Percentiles rank a stretch among this genome's conserved stretches.
These are phyloP conservation scores for Schizonepeta tenuifolia DNA, from an alignment of 257 asterid genomes.

Conservation along the genomic window DNA sequence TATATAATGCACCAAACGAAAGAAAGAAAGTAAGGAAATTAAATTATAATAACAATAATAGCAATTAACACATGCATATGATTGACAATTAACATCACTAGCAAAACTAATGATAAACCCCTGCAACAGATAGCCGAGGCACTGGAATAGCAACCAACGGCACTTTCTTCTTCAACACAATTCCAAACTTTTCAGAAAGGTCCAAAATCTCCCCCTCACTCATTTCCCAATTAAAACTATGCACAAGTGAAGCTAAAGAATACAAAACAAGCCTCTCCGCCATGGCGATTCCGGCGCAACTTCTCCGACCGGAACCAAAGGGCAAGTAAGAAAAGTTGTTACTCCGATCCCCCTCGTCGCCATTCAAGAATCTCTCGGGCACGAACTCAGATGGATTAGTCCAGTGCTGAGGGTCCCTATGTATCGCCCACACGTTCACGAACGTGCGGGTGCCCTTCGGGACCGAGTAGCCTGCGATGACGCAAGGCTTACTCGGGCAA, in stretches of 20 bases:
- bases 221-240: slow-evolving; percentile 63
- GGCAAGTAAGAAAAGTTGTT: slow-evolving; percentile 62
- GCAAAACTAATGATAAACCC: slow-evolving; percentile 10
- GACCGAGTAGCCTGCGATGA: slow-evolving; percentile 49
- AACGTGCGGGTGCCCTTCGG: slow-evolving; percentile 66
- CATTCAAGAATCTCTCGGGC: slow-evolving; percentile 57
- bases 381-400: slow-evolving; percentile 47
- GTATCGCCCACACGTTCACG: slow-evolving; percentile 73
- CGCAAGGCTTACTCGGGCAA: slow-evolving; percentile 56
- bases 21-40: too few species aligned
- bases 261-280: slow-evolving; percentile 71
- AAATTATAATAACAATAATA: too few species aligned
- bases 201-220: slow-evolving; percentile 45
- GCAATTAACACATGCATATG: too few species aligned
- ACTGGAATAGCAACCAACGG: slow-evolving; percentile 62
- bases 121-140: slow-evolving; percentile 45
- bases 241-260: slow-evolving; percentile 62
- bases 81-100: too few species aligned
- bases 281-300: slow-evolving; percentile 65
- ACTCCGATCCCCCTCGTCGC: slow-evolving; percentile 47
- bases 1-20: too few species aligned
- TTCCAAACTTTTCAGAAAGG: slow-evolving; percentile 64
- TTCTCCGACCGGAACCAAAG: slow-evolving; percentile 73
- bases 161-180: slow-evolving; percentile 56
- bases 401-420: slow-evolving; percentile 62